Base-by-base conservation (phyloP, 2,329 filamentous ascomycete genomes). In the Cryphonectria naterciae region DNA sequence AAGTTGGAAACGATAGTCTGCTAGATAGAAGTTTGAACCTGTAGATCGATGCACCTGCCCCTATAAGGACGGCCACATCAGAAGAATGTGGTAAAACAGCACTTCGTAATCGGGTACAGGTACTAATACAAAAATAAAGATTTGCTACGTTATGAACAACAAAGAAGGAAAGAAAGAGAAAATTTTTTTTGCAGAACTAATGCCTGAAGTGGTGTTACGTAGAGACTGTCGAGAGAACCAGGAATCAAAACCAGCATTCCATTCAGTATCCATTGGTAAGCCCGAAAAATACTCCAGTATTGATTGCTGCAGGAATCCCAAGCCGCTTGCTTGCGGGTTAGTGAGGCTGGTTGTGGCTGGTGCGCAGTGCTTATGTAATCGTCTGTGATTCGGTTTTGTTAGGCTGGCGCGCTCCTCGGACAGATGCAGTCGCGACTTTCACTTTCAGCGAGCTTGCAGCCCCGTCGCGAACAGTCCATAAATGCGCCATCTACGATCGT, bases 1-100 rank as follows among this genome's bases (percentile, higher is more conserved):
- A 97, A 73, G n/a, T 39, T 60, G 58, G 43, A 17, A 52, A 41
- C 58, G 46, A 35, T 39, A 56, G 52, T 66, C 49, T 70, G 46
- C 49, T 71, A 74, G 66, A 71, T 69, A 73, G 68, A 62, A 62
- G 46, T 39, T 66, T 67, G 60, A 62, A 37, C 32, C 37, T 70
- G 56, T 65, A 61, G 63, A 65, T 71, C 61, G 63, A 69, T 46
- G 52, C 63, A 61, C 41, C 56, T 11, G 32, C 32, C 68, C 43
- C 62, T 35, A 19, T 22, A 49, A 65, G 58, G 60, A 66, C 49
- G 49, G 64, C 54, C 70, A 68, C 65, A 39, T 32, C 49, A 71
- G 63, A 68, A 67, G 65, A 32, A 32, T 32, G 62, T 61, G 67
- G 63, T 69, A 65, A 62, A 62, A 68, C 52, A 65, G 66, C 68